Percentiles rank a stretch among this genome's conserved stretches.
phyloP scores from a whole-genome alignment of 2,329 filamentous ascomycete genomes.

The Beauveria medogensis region DNA sequence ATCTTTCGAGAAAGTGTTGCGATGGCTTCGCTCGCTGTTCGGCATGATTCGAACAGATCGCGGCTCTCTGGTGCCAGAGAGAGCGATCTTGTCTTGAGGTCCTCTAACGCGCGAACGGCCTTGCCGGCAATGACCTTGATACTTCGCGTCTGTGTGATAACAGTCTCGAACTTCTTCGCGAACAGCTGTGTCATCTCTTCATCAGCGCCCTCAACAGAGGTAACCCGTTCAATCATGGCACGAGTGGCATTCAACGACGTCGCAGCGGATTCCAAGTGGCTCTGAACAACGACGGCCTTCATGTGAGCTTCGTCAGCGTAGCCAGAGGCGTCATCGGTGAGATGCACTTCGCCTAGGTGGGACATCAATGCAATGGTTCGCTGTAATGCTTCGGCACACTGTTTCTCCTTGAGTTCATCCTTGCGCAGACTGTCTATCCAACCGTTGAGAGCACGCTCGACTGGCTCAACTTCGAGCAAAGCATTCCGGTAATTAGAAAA shows the following conservation, averaged over 20 bases:
- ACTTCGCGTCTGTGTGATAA: slow-evolving; percentile 69
- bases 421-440: slow-evolving; percentile 80
- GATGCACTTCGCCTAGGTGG: slow-evolving; percentile 77
- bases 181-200: slow-evolving; percentile 62
- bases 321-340: slow-evolving; percentile 59
- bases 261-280: slow-evolving; percentile 71
- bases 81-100: slow-evolving; percentile 67
- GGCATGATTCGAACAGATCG: slow-evolving; percentile 62
- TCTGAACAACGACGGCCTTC: slow-evolving; percentile 68
- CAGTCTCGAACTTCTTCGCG: slow-evolving; percentile 59
- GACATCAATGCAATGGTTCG: slow-evolving; percentile 77
- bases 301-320: slow-evolving; percentile 76
- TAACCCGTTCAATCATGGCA: slow-evolving; percentile 57
- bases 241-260: slow-evolving; percentile 56
- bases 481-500: slow-evolving; percentile 75
- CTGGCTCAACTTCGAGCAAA: slow-evolving; percentile 79
- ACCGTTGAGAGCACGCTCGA: slow-evolving; percentile 78
- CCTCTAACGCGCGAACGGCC: slow-evolving; percentile 66
- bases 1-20: slow-evolving; percentile 58
- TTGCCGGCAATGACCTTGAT: slow-evolving; percentile 79
- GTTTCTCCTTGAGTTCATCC: slow-evolving; percentile 78
- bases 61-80: slow-evolving; percentile 61
- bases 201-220: slow-evolving; percentile 43
- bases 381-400: slow-evolving; percentile 73
- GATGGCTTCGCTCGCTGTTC: slow-evolving; percentile 55